These are phyloP conservation scores for Cenchrus purpureus DNA, from an alignment of 176 grass and related monocot species.

Conservation along the genomic window DNA sequence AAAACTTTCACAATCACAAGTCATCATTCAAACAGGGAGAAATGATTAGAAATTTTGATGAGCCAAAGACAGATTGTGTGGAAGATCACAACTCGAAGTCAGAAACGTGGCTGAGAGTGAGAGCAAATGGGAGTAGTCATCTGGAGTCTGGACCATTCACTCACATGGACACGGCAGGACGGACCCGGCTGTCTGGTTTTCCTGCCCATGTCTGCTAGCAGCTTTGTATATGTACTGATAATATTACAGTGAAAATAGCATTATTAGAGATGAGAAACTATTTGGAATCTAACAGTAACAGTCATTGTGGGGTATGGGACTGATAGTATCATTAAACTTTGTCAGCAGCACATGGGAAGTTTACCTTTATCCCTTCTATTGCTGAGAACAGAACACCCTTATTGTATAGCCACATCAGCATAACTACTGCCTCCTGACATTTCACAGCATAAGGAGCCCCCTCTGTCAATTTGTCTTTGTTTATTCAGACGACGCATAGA, in stretches of 20 bases:
- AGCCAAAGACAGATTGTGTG: not conserved
- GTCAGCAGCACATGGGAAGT: not conserved
- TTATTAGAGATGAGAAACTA: not conserved
- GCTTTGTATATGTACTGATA: not conserved
- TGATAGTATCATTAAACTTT: not conserved
- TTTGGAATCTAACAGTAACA: not conserved
- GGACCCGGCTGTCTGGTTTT: not conserved
- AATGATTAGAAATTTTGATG: not conserved
- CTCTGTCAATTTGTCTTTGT: slow-evolving; percentile 10
- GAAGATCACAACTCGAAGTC: not conserved
- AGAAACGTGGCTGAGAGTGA: not conserved
- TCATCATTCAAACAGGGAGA: not conserved
- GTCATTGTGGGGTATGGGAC: not conserved
- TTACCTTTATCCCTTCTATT: not conserved
- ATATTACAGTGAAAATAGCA: not conserved
- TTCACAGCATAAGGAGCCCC: slow-evolving; percentile 7
- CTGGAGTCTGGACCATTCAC: slow-evolving; percentile 15
- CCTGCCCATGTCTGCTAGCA: slow-evolving; percentile 1
- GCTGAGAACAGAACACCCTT: not conserved
- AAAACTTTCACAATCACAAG: slow-evolving; percentile 17
- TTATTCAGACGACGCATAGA: slow-evolving; percentile 37
- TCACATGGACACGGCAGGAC: slow-evolving; percentile 35
- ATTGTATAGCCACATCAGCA: not conserved
- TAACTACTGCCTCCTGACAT: slow-evolving; percentile 16
- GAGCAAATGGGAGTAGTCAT: not conserved